A percentile compares a stretch with the other conserved stretches of the same genome.
These are phyloP conservation scores for Raphanus raphanistrum DNA, from an alignment of 345 rosid genomes.

Conservation along the genomic window DNA sequence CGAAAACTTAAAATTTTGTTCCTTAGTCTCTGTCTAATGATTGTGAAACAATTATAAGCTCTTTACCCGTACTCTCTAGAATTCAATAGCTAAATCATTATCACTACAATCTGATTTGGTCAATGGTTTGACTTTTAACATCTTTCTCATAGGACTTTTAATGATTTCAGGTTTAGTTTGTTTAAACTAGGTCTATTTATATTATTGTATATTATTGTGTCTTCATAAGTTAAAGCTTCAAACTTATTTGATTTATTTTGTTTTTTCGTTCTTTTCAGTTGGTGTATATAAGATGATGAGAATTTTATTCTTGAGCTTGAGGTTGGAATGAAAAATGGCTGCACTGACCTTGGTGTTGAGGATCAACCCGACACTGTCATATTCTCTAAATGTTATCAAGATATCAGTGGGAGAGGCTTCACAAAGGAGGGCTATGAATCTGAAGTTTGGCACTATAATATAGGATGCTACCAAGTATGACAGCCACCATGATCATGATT, in stretches of 20 bases:
- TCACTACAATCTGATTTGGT: not conserved
- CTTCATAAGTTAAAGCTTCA: too few species aligned
- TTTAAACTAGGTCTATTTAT: too few species aligned
- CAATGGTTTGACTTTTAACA: not conserved
- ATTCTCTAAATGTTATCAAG: not conserved
- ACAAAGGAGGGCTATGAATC: not conserved
- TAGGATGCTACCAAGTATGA: not conserved
- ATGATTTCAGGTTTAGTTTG: not conserved
- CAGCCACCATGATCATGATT: not conserved
- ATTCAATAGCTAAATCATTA: not conserved
- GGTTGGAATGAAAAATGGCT: not conserved
- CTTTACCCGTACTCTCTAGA: not conserved
- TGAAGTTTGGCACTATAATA: not conserved
- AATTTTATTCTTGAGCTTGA: not conserved
- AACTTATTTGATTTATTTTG: not conserved
- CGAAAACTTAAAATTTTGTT: not conserved
- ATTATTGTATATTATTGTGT: too few species aligned
- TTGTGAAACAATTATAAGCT: not conserved
- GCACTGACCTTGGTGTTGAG: not conserved
- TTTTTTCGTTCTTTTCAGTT: not conserved
- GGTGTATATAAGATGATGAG: not conserved
- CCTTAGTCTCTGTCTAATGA: not conserved
- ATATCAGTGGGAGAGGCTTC: not conserved
- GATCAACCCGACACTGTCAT: not conserved
- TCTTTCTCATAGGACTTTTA: not conserved